Evolutionary conservation across 768 basidiomycete genomes (phyloP), one percentile per base, ranked within the genome.

Genomic region (Lactarius tabidus): DNA sequence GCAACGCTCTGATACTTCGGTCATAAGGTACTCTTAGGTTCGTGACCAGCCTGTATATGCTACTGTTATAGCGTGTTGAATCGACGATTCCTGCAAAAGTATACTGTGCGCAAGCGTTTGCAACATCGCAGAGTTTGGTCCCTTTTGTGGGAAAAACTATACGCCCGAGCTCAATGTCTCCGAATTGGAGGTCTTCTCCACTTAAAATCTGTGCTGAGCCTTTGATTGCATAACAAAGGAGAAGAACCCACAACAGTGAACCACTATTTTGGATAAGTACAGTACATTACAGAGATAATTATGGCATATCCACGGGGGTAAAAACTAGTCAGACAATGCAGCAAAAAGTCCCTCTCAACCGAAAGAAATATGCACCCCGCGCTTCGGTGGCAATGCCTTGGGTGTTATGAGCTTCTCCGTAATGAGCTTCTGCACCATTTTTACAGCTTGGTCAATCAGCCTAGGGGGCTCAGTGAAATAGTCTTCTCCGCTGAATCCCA

Each of bases 401-500:
- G 57, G 41, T n/a, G 6, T 26, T 4, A 65, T 29, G 23, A 60
- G 20, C 33, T 57, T 67, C n/a, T 58, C 57, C 57, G 54, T 10
- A n/a, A 66, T 59, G 9, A 15, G 38, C 14, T 52, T 67, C 31
- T 59, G 63, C 57, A 64, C 12, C 41, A 67, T 51, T 15, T 56
- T 35, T 18, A 65, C 45, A 6, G 63, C 63, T 17, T 65, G 66
- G 1, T 65, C 63, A 20, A 64, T 18, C 10, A 67, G 6, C 14
- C n/a, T 39, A 3, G 63, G 59, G 28, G 59, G 31, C 43, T 62
- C 59, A 3, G 8, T 20, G 38, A 57, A 52, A 35, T 48, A 29
- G 35, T 69, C 69, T 61, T 67, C 69, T 17, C 66, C 67, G 39
- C 67, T 69, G 31, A 60, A 69, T 18, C 69, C 69, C 18, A 69